phyloP scores from a whole-genome alignment of 352 stramenopile species.

The Phytophthora crassamura region DNA sequence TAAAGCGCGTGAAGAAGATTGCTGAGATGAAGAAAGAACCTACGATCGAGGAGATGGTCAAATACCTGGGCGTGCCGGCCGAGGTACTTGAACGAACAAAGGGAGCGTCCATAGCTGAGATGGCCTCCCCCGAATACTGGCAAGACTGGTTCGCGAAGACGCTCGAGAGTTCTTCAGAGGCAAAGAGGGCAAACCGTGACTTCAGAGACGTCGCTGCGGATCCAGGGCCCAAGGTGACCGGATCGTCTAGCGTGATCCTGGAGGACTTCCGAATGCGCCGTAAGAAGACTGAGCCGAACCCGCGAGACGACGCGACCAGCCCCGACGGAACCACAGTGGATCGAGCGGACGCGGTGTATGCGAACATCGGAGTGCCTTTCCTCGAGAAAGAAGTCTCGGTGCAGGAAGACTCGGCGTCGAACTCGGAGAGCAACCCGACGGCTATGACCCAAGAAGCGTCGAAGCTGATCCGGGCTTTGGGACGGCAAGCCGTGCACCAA shows the following conservation, averaged over 20 bases:
- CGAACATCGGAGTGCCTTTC: too few species aligned
- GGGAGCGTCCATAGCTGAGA: neutral
- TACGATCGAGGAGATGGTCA: neutral
- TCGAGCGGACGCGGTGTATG: too few species aligned
- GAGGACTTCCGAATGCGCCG: neutral
- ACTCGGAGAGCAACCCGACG: too few species aligned
- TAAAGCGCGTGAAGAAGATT: neutral
- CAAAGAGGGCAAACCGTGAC: constrained; percentile 9
- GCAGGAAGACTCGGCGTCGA: too few species aligned
- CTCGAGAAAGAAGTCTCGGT: too few species aligned
- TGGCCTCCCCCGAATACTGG: constrained; percentile 2
- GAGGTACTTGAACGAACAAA: neutral
- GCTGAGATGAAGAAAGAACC: neutral
- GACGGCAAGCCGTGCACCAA: too few species aligned
- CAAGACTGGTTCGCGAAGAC: neutral
- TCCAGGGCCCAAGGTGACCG: neutral
- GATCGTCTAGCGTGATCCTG: neutral
- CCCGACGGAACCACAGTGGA: too few species aligned
- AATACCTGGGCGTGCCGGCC: neutral
- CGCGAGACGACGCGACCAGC: too few species aligned
- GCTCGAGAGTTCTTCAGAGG: neutral
- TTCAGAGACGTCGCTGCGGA: neutral
- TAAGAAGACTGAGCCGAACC: too few species aligned
- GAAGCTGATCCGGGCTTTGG: too few species aligned
- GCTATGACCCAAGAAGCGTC: too few species aligned